Evolutionary conservation across 2,329 filamentous ascomycete genomes (phyloP), one percentile per base, ranked within the genome.

Genomic region (Diatrype stigma): DNA sequence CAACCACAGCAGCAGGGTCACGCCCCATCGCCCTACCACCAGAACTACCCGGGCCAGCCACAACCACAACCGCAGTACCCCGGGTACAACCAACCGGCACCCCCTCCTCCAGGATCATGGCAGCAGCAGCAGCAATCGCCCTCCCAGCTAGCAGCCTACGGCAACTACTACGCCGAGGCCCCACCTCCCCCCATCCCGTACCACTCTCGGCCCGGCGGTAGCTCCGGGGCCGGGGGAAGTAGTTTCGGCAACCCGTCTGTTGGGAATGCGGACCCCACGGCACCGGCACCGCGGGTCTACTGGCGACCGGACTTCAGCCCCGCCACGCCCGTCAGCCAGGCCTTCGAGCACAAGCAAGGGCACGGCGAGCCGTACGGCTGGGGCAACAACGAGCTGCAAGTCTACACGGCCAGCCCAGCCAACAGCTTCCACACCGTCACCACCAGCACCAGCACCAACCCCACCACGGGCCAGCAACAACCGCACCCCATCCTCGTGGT

Each of bases 361-460:
- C 76, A 75, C 32, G 80, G 80, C 26, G 55, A 62, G 3, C 74
- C 73, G n/a, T 74, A 81, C 59, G 80, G 81, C 35, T 84, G 81
- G 81, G 81, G 81, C 21, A 84, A 84, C 60, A 76, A 81, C 53
- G 81, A 84, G 67, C 68, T 79, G 46, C 74, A 84, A 64, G 76
- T 79, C 66, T 84, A 84, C 62, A 78, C 77, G 6, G 67, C 73
- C 32, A 63, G 67, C 11, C 63, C 71, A 1, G 60, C 68, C 4
- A 84, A 84, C 59, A 74, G 74, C 21, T 84, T 84, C 62, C 72
- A 82, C 59, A 78, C 76, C n/a, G n/a, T n/a, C n/a, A n/a, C n/a
- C n/a, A n/a, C n/a, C n/a, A n/a, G n/a, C n/a, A n/a, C n/a, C n/a
- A n/a, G n/a, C n/a, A n/a, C n/a, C n/a, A n/a, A n/a, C n/a, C n/a